Conservation (phyloP, 192 early-diverging fungal genomes). For the Coemansia sp. region DNA sequence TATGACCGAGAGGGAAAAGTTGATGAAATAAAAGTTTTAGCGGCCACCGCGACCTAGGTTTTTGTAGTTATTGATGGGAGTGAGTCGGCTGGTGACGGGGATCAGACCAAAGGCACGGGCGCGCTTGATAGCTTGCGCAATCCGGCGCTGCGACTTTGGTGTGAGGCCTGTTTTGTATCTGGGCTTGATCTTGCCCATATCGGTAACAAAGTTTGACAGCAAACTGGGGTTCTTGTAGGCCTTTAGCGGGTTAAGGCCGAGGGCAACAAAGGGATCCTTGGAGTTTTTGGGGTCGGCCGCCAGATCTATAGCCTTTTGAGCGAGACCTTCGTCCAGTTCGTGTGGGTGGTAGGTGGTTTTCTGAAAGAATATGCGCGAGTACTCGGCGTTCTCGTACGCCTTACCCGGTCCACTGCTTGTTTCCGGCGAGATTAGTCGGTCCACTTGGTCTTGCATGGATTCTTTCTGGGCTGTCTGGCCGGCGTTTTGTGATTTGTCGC, state of each 20-base stretch:
- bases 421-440: constrained; percentile 1
- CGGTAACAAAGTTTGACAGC: constrained; percentile 57
- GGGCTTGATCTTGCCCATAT: constrained; percentile 60
- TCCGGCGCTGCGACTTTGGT: constrained; percentile 57
- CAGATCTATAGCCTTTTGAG: background rate
- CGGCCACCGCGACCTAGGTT: constrained; percentile 8
- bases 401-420: background rate
- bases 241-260: constrained; percentile 38
- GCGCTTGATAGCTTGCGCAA: constrained; percentile 60
- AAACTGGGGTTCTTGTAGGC: constrained; percentile 54
- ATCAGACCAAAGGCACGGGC: constrained; percentile 57
- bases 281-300: background rate
- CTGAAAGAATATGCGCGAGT: constrained; percentile 5
- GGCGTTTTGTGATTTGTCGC: background rate
- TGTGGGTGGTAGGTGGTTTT: constrained; percentile 26
- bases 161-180: constrained; percentile 57
- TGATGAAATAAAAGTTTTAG: background rate
- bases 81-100: constrained; percentile 41
- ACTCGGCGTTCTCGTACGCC: constrained; percentile 15
- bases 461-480: constrained; percentile 4
- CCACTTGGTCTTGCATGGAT: constrained; percentile 3
- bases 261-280: constrained; percentile 32
- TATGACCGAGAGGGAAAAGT: too few relatives aligned
- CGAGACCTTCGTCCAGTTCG: constrained; percentile 24
- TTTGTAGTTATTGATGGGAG: constrained; percentile 16